Evolutionary conservation across 2,329 filamentous ascomycete genomes (phyloP).

Genomic region (Sclerotinia subarctica): DNA sequence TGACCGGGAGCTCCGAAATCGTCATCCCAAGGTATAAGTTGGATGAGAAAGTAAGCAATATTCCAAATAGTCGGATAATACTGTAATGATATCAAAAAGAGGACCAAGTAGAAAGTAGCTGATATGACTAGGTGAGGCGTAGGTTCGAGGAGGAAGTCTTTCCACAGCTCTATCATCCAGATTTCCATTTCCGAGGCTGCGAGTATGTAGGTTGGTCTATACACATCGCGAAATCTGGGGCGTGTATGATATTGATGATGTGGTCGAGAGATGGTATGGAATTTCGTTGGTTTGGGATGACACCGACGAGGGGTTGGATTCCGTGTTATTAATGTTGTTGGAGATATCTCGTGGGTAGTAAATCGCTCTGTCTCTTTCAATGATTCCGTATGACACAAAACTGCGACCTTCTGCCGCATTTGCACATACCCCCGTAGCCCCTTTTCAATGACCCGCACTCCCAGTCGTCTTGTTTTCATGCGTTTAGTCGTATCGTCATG

Average conservation of each 20-base stretch:
- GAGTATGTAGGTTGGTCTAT: neutral
- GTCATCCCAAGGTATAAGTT: constrained; percentile 33
- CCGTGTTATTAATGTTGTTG: neutral
- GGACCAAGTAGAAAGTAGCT: constrained; percentile 29
- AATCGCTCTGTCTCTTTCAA: neutral
- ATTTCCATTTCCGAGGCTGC: constrained; percentile 29
- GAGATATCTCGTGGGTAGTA: neutral
- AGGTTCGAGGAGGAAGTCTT: constrained; percentile 33
- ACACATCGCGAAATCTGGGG: constrained; percentile 13
- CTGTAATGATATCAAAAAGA: constrained; percentile 27
- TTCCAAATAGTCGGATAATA: constrained; percentile 28
- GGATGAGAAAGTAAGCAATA: constrained; percentile 26
- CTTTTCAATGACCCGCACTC: constrained; percentile 20
- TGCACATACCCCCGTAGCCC: constrained; percentile 30
- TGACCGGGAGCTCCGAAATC: constrained; percentile 20
- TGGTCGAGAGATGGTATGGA: neutral
- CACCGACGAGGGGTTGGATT: neutral
- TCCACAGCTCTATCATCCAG: constrained; percentile 31
- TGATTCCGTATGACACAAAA: constrained; percentile 6
- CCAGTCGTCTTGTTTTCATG: constrained; percentile 12
- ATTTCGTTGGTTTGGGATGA: neutral
- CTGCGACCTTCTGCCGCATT: constrained; percentile 19
- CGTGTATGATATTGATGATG: neutral
- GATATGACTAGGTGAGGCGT: constrained; percentile 32
- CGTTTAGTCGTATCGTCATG: constrained; percentile 10